Evolutionary conservation across 108 stramenopile genomes (phyloP).

Genomic region (Stephanodiscus minutulus): DNA sequence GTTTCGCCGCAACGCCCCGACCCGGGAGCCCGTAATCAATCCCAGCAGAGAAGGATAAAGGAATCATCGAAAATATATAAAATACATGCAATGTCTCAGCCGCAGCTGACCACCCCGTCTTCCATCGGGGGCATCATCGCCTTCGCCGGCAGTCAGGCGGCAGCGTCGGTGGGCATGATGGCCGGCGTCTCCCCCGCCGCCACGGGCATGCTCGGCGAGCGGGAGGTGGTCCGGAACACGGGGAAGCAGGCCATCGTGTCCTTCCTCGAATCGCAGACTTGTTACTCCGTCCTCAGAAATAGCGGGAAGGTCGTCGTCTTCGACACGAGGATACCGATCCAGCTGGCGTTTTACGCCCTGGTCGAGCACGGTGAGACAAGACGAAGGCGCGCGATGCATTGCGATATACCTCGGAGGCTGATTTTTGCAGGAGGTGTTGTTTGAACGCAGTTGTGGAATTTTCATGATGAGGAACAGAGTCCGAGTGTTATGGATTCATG

Average conservation of each 20-base stretch:
- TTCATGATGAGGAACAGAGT: background rate
- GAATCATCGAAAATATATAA: too few species aligned
- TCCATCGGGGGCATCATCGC: conserved; percentile 7
- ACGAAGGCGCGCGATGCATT: background rate
- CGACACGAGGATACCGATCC: conserved; percentile 96
- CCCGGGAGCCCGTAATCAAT: background rate
- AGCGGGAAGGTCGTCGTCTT: conserved; percentile 96
- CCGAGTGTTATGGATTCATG: background rate
- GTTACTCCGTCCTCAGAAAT: conserved; percentile 72
- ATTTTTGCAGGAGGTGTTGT: background rate
- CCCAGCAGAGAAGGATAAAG: background rate
- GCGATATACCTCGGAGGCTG: too few species aligned
- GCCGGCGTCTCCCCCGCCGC: conserved; percentile 12
- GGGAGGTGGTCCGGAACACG: conserved; percentile 75
- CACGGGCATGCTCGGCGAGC: conserved; percentile 62
- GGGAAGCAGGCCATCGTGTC: conserved; percentile 78
- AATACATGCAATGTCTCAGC: background rate
- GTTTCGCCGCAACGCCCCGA: too few species aligned
- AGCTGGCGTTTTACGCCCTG: conserved; percentile 97
- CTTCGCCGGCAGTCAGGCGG: background rate
- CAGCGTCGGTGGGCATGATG: background rate
- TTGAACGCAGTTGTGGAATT: background rate
- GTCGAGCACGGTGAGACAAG: conserved; percentile 94
- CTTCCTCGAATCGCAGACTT: conserved; percentile 77
- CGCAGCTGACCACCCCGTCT: too few species aligned